phyloP scores from a whole-genome alignment of 371 early-diverging fungal species.

The Sporodiniella umbellata region DNA sequence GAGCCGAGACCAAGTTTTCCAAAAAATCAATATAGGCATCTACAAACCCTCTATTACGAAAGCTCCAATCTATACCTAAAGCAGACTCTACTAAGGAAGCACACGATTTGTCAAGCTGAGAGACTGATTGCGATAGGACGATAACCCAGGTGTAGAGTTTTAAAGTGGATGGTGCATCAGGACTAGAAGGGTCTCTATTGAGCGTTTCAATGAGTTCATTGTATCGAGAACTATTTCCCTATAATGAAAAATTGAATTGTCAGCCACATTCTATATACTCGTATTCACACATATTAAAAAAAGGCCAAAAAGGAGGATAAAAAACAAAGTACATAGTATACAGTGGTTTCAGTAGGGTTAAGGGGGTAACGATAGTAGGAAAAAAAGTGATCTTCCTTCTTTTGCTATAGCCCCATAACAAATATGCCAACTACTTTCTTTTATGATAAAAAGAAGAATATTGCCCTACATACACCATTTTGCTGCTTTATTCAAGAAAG shows the following conservation, averaged over 20 bases:
- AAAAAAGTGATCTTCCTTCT: too few relatives aligned
- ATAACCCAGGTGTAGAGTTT: conserved; percentile 51
- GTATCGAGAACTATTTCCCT: conserved; percentile 50
- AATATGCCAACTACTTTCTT: conserved; percentile 1
- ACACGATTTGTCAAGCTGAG: conserved; percentile 50
- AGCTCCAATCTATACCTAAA: conserved; percentile 68
- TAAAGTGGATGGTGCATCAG: conserved; percentile 46
- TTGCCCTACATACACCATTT: conserved; percentile 5
- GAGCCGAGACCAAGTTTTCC: conserved; percentile 82
- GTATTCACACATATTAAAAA: too few relatives aligned
- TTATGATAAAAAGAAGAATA: conserved; percentile 1
- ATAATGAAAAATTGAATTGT: conserved; percentile 1
- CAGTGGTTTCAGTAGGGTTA: conserved; percentile 2
- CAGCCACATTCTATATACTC: not conserved
- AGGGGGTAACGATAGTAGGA: not conserved
- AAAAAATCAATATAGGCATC: conserved; percentile 68
- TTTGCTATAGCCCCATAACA: conserved; percentile 7
- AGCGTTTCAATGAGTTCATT: conserved; percentile 52
- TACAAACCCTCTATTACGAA: conserved; percentile 58
- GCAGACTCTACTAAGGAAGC: conserved; percentile 70
- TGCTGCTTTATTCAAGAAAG: conserved; percentile 1
- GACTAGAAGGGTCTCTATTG: conserved; percentile 33
- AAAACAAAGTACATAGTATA: conserved; percentile 3
- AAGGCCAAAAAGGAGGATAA: conserved; percentile 9
- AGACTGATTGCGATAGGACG: conserved; percentile 54